Evolutionary conservation across 208 protist genomes (phyloP).

Genomic region (Eutreptiella sp.): DNA sequence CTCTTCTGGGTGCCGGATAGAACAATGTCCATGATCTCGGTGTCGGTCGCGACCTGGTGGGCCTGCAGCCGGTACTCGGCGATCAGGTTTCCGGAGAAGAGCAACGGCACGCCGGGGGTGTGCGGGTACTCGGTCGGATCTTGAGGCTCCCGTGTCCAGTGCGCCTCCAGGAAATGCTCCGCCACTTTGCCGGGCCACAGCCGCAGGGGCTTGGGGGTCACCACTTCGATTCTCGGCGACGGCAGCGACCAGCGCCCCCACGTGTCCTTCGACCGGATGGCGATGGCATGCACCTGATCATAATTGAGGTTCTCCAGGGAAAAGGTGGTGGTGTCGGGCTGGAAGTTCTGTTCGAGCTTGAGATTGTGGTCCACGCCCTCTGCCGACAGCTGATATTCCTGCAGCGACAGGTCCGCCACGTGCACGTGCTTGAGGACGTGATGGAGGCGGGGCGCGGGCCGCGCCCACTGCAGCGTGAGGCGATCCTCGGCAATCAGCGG

Average conservation of each 20-base stretch:
- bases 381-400: slow-evolving; percentile 50
- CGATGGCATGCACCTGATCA: slow-evolving; percentile 52
- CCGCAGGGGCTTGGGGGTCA: slow-evolving; percentile 52
- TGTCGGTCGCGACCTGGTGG: not conserved
- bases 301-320: slow-evolving; percentile 48
- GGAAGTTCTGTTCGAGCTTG: slow-evolving; percentile 15
- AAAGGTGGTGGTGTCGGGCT: slow-evolving; percentile 24
- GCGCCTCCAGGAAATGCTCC: slow-evolving; percentile 55
- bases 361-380: slow-evolving; percentile 18
- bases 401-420: slow-evolving; percentile 42
- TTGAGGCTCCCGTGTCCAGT: slow-evolving; percentile 54
- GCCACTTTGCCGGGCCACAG: slow-evolving; percentile 58
- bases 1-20: slow-evolving; percentile 37
- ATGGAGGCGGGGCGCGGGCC: slow-evolving; percentile 33
- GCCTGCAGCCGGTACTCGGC: not conserved
- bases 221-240: slow-evolving; percentile 52
- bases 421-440: slow-evolving; percentile 31
- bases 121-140: slow-evolving; percentile 28
- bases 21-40: not conserved
- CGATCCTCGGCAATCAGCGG: slow-evolving; percentile 60
- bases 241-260: slow-evolving; percentile 49
- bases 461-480: slow-evolving; percentile 54
- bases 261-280: slow-evolving; percentile 56
- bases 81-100: slow-evolving; percentile 29
- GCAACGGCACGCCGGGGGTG: slow-evolving; percentile 33